Conservation (phyloP, 805 yeast species). For the Spathaspora gorwiae region DNA sequence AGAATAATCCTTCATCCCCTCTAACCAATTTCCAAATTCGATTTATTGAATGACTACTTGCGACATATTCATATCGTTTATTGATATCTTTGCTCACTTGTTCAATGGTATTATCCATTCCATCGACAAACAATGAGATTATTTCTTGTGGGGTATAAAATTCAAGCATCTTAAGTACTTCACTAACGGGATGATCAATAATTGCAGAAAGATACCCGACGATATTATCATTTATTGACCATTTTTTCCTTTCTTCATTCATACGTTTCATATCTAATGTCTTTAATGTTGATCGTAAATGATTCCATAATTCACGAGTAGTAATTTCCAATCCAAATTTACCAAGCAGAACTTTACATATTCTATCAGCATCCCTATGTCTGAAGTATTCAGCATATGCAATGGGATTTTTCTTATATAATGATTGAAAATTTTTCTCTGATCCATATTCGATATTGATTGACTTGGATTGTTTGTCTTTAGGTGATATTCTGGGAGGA, state of each 20-base stretch:
- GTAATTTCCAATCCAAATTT: not conserved
- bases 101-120: not conserved
- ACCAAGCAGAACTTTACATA: not conserved
- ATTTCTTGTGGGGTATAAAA: not conserved
- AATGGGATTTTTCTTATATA: not conserved
- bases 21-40: not conserved
- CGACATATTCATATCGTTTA: not conserved
- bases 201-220: not conserved
- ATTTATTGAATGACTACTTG: not conserved
- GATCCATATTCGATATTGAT: not conserved
- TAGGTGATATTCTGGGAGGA: not conserved
- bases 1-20: not conserved
- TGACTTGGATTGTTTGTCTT: not conserved
- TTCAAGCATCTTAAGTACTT: not conserved
- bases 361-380: not conserved
- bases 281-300: not conserved
- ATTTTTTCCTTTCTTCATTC: not conserved
- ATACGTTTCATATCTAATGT: not conserved
- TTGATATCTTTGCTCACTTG: not conserved
- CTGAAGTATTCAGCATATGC: not conserved
- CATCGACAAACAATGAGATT: not conserved
- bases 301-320: not conserved
- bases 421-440: not conserved
- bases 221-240: not conserved
- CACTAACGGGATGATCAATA: not conserved